Conservation (phyloP, 2,329 filamentous ascomycete genomes). For the Pseudogymnoascus sp. region DNA sequence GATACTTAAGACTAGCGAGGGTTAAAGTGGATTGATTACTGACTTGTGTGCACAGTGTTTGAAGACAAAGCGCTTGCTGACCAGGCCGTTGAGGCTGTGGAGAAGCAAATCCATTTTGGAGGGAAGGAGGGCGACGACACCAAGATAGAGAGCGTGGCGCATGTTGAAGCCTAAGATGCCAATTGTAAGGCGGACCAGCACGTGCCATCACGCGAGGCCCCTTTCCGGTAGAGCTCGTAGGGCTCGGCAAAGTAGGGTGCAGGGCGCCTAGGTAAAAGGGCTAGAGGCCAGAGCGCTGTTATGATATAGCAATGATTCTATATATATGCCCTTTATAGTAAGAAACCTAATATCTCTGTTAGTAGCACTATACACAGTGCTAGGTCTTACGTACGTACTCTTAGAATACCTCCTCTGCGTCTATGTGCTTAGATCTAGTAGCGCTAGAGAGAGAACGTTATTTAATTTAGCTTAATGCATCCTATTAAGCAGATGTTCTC, state of each 20-base stretch:
- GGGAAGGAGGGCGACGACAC: background rate
- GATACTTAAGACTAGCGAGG: background rate
- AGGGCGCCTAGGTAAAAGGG: too few relatives aligned
- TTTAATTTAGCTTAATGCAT: background rate
- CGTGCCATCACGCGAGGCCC: too few relatives aligned
- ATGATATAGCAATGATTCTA: too few relatives aligned
- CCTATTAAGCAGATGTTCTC: background rate
- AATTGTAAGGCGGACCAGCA: too few relatives aligned
- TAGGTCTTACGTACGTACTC: background rate
- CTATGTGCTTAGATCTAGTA: background rate
- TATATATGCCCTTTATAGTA: too few relatives aligned
- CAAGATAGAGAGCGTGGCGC: background rate
- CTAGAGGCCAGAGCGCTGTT: too few relatives aligned
- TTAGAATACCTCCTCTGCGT: background rate
- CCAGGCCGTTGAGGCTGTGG: constrained; percentile 22
- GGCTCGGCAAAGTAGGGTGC: too few relatives aligned
- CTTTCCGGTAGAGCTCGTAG: too few relatives aligned
- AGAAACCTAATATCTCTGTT: too few relatives aligned
- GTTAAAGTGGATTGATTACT: constrained; percentile 8
- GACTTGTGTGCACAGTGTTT: constrained; percentile 22
- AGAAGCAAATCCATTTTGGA: constrained; percentile 23
- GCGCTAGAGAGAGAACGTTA: background rate
- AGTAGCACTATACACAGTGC: too few relatives aligned
- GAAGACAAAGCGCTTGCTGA: constrained; percentile 23
- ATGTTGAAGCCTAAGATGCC: background rate